These are phyloP conservation scores for Pleomassaria siparia DNA, from an alignment of 2,329 filamentous ascomycete species.

Conservation along the genomic window DNA sequence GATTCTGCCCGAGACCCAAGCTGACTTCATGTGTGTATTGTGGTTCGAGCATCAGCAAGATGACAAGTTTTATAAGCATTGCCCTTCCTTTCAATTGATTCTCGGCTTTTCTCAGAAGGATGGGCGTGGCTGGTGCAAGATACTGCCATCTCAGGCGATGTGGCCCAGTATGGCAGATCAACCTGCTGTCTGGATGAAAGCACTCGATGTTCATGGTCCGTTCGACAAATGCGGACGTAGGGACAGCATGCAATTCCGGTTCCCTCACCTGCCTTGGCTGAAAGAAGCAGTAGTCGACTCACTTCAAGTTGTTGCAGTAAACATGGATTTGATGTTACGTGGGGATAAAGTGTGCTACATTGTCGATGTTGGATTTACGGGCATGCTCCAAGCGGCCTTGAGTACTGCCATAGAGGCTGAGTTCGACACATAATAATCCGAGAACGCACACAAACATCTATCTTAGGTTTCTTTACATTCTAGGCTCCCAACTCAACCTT, in stretches of 20 bases:
- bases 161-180: background rate
- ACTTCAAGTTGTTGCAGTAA: background rate
- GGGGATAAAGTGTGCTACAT: conserved; percentile 1
- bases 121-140: background rate
- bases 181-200: background rate
- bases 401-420: background rate
- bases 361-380: background rate
- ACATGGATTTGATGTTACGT: background rate
- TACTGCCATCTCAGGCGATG: background rate
- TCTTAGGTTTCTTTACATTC: background rate
- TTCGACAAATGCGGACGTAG: background rate
- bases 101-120: background rate
- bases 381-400: background rate
- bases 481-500: background rate
- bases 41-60: conserved; percentile 1
- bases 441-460: no score
- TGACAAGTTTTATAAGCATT: background rate
- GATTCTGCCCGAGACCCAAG: background rate
- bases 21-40: background rate
- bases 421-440: background rate
- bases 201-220: background rate
- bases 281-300: background rate
- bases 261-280: background rate
- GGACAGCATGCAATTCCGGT: background rate
- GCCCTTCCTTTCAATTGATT: background rate